These are phyloP conservation scores for Dichomitus squalens DNA, from an alignment of 1,284 basidiomycete species.

Conservation along the genomic window DNA sequence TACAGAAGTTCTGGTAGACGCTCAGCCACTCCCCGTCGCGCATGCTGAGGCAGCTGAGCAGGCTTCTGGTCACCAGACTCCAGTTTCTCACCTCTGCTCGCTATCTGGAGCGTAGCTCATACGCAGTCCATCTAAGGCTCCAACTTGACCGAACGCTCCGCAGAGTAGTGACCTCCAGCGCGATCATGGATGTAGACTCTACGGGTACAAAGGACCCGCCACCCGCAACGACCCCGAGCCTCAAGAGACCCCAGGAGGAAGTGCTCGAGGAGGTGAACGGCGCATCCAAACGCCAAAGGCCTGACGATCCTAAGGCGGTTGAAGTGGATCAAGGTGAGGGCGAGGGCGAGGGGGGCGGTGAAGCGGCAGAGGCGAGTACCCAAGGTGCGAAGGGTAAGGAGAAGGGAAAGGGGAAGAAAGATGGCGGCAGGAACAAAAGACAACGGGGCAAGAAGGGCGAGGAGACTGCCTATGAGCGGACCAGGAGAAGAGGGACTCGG, in stretches of 20 bases:
- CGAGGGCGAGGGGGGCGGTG: neutral
- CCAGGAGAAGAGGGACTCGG: conserved; percentile 34
- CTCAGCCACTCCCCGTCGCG: neutral
- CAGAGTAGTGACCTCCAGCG: neutral
- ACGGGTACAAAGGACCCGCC: neutral
- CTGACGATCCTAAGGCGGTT: neutral
- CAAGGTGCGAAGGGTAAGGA: neutral
- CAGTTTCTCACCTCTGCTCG: neutral
- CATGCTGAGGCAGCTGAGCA: conserved; percentile 20
- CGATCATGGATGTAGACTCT: conserved; percentile 13
- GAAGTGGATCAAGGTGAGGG: neutral
- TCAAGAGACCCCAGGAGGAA: conserved; percentile 18
- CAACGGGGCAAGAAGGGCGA: conserved; percentile 25
- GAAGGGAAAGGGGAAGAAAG: conserved; percentile 14
- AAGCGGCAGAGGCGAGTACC: neutral
- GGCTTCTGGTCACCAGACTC: conserved; percentile 13
- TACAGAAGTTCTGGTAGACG: neutral
- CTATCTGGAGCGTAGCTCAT: neutral
- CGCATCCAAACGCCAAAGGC: conserved; percentile 19
- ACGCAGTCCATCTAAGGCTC: neutral
- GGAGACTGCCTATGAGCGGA: conserved; percentile 19
- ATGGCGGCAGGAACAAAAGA: conserved; percentile 12
- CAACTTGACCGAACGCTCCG: neutral
- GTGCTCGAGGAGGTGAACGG: neutral
- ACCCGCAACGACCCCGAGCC: conserved; percentile 3